phyloP scores from a whole-genome alignment of 2,329 filamentous ascomycete genomes.

The Ophiostoma montium region DNA sequence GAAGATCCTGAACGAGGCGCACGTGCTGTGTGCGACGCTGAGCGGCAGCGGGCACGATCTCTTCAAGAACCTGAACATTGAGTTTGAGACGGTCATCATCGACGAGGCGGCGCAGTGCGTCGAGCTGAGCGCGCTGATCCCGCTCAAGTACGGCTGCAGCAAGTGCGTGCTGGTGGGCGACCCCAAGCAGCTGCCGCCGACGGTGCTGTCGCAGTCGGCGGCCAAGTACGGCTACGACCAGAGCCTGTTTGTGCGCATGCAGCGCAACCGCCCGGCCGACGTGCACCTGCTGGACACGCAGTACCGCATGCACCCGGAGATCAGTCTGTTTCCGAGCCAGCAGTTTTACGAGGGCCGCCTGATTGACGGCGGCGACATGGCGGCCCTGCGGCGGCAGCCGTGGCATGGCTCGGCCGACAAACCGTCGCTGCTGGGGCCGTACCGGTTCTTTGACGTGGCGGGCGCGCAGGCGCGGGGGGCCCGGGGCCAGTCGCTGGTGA shows the following conservation, averaged over 20 bases:
- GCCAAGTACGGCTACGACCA: constrained; percentile 92
- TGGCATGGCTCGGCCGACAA: constrained; percentile 60
- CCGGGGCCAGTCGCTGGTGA: constrained; percentile 80
- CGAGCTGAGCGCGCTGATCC: constrained; percentile 89
- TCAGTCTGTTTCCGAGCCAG: constrained; percentile 76
- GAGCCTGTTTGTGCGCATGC: constrained; percentile 97
- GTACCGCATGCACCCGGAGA: constrained; percentile 98
- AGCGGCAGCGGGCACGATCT: constrained; percentile 95
- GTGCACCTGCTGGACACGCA: constrained; percentile 94
- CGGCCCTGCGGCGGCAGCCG: constrained; percentile 54
- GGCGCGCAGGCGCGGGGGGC: constrained; percentile 72
- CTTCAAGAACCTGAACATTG: constrained; percentile 85
- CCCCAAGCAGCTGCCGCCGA: constrained; percentile 91
- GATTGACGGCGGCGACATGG: constrained; percentile 76
- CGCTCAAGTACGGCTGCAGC: constrained; percentile 89
- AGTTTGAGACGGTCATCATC: constrained; percentile 97
- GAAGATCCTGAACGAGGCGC: constrained; percentile 75
- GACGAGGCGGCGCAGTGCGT: constrained; percentile 98
- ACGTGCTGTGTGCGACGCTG: constrained; percentile 88
- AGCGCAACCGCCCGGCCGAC: constrained; percentile 73
- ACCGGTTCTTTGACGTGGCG: constrained; percentile 92
- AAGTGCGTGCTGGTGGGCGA: constrained; percentile 97
- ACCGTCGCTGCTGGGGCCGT: constrained; percentile 60
- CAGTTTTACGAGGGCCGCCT: constrained; percentile 87
- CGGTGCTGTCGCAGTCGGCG: constrained; percentile 86